These are phyloP conservation scores for Piedraia hortae DNA, from an alignment of 2,329 filamentous ascomycete species.

Conservation along the genomic window DNA sequence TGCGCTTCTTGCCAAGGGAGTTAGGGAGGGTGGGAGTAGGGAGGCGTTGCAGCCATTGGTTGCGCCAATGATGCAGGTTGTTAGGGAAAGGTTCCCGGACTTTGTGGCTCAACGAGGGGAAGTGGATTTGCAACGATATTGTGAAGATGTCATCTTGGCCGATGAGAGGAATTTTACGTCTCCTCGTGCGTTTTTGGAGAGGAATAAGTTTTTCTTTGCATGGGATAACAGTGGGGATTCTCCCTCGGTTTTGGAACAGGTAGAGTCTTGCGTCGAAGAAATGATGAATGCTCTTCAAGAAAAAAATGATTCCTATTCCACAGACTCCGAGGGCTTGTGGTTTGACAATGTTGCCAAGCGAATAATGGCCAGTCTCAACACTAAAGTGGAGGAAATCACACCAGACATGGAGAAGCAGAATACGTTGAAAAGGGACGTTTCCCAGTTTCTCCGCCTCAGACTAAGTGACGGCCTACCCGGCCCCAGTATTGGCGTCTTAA, in stretches of 20 bases:
- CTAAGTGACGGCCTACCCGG: slow-evolving; percentile 25
- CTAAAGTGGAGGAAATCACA: too few species aligned
- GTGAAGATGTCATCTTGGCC: slow-evolving; percentile 23
- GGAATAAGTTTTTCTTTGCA: slow-evolving; percentile 30
- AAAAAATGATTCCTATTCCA: too few species aligned
- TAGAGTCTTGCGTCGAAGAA: too few species aligned
- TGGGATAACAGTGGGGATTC: too few species aligned
- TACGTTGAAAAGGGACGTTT: slow-evolving; percentile 17
- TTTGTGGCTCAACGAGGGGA: slow-evolving; percentile 3
- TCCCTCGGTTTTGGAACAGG: too few species aligned
- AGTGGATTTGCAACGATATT: slow-evolving; percentile 14
- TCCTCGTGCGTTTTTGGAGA: slow-evolving; percentile 25
- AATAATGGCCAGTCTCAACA: too few species aligned
- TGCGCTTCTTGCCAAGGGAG: slow-evolving; percentile 18
- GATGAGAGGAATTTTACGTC: slow-evolving; percentile 31
- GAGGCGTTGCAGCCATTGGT: slow-evolving; percentile 12
- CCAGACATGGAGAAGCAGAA: too few species aligned
- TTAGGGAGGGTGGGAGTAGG: slow-evolving; percentile 13
- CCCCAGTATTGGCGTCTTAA: slow-evolving; percentile 24
- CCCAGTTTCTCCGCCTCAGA: slow-evolving; percentile 29
- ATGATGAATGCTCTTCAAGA: too few species aligned
- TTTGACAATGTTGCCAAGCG: too few species aligned
- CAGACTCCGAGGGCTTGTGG: too few species aligned
- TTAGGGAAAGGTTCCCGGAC: slow-evolving; percentile 3
- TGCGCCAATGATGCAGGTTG: slow-evolving; percentile 8